Percentiles rank a stretch among this genome's conserved stretches.
Conservation (phyloP, 2,329 filamentous ascomycete genomes). For the Atkinsonella texensis region DNA sequence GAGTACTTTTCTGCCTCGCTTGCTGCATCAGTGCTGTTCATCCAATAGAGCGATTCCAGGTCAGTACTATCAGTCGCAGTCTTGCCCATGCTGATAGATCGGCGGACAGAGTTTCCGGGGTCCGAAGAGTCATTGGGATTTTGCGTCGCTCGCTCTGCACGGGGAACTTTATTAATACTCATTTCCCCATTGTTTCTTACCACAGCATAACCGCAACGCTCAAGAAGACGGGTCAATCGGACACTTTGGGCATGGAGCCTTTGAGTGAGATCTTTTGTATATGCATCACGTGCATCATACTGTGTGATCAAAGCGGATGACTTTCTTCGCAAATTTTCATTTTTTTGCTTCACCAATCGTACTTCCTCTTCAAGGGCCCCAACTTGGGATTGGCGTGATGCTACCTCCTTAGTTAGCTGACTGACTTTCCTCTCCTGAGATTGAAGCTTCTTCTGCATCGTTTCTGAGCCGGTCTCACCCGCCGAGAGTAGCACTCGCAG, state of each 20-base stretch:
- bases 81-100: conserved; percentile 41
- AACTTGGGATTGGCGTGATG: conserved; percentile 62
- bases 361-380: conserved; percentile 68
- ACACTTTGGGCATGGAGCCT: conserved; percentile 75
- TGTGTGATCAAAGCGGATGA: conserved; percentile 40
- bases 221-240: conserved; percentile 68
- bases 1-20: conserved; percentile 63
- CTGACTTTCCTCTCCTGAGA: conserved; percentile 64
- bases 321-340: conserved; percentile 40
- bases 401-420: conserved; percentile 56
- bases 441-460: conserved; percentile 59
- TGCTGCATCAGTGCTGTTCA: conserved; percentile 52
- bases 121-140: conserved; percentile 48
- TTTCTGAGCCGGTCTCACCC: conserved; percentile 74
- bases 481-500: conserved; percentile 64
- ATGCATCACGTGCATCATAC: conserved; percentile 57
- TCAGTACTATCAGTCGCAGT: conserved; percentile 50
- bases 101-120: conserved; percentile 38
- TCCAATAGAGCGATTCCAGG: conserved; percentile 71
- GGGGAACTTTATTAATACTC: conserved; percentile 59
- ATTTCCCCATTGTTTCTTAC: conserved; percentile 61
- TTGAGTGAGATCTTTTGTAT: conserved; percentile 74
- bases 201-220: conserved; percentile 76
- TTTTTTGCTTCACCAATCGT: conserved; percentile 52
- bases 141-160: conserved; percentile 42